Base-by-base conservation (phyloP, 2,329 filamentous ascomycete species). In the Ophiocordyceps unilateralis region DNA sequence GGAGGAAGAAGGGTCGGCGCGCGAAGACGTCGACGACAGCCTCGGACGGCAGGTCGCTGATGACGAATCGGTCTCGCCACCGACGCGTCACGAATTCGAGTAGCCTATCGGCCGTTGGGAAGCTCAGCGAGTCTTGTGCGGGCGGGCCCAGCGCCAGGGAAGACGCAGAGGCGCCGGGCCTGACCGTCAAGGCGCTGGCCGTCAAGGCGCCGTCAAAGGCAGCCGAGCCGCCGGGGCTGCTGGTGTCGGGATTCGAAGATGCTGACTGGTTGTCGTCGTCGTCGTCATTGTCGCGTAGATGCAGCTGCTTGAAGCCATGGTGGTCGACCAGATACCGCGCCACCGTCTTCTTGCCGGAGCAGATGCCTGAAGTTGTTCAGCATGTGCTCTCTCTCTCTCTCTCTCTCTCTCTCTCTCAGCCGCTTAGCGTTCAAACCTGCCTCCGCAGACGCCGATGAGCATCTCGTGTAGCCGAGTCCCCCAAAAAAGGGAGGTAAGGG, bases 321-420 rank as follows among this genome's bases (percentile, higher is more conserved):
- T 88, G 76, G 49, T 87, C 74, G 49, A 88, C 76, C 9, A 98
- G 75, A 58, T 93, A 95, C 43, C 84, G 76, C 45, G 87, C 87
- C 49, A 96, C 84, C 10, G 86, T 85, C 57, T 78, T 80, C 66
- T 95, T 96, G 55, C 91, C 91, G 41, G 89, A 80, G 66, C 88
- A 96, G 54, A 95, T 89, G 55, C 84, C 88, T 91, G 55, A 17
- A 5, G 9, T 5, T 17, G 15, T 34, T 28, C n/a, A 17, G 7
- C 15, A 17, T 17, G 15, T 34, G 15, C 5, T 5, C 10, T 11
- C 14, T 28, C 14, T 3, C 10, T 11, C 14, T 28, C 10, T 28
- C 3, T 12, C 14, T 28, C 26, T 28, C 14, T 12, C 14, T 28
- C 5, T 34, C n/a, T 17, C 9, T 17, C 32, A 17, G 9, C 15